phyloP scores from a whole-genome alignment of 1,284 basidiomycete genomes.

The Inonotus obliquus region DNA sequence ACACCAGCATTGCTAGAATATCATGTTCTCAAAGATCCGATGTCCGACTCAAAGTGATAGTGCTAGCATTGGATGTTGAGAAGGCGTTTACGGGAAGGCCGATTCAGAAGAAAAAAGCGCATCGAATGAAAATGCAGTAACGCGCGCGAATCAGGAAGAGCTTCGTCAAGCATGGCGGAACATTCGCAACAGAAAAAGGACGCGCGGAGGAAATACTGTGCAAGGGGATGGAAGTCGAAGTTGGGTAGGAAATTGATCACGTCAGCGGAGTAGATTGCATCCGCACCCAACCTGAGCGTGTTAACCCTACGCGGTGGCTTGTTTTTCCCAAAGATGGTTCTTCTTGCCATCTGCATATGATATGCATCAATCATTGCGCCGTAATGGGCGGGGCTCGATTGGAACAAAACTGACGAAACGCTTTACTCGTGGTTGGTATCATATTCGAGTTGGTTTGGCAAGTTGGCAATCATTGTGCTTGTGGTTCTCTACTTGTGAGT shows the following conservation, averaged over 20 bases:
- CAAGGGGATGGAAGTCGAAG: constrained; percentile 3
- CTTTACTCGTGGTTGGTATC: too few relatives aligned
- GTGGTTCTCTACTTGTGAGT: not conserved
- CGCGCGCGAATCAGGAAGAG: not conserved
- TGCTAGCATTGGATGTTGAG: too few relatives aligned
- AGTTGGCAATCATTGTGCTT: not conserved
- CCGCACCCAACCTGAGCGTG: not conserved
- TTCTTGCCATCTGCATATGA: not conserved
- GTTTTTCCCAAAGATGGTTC: not conserved
- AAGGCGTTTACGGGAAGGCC: too few relatives aligned
- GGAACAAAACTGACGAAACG: too few relatives aligned
- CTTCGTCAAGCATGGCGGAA: not conserved
- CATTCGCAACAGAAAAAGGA: not conserved
- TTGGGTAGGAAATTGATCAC: not conserved
- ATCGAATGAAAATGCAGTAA: not conserved
- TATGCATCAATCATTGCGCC: not conserved
- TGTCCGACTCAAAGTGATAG: too few relatives aligned
- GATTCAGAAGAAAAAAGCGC: too few relatives aligned
- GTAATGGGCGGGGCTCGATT: too few relatives aligned
- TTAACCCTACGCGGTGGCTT: not conserved
- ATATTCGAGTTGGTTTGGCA: not conserved
- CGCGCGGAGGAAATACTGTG: not conserved
- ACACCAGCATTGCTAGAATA: too few relatives aligned
- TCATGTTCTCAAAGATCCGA: too few relatives aligned
- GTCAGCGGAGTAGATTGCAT: not conserved